A percentile compares a stretch with the other conserved stretches of the same genome.
Evolutionary conservation across 1,139 yeast species (phyloP).

Genomic region (Tardiomyces digboiensis): DNA sequence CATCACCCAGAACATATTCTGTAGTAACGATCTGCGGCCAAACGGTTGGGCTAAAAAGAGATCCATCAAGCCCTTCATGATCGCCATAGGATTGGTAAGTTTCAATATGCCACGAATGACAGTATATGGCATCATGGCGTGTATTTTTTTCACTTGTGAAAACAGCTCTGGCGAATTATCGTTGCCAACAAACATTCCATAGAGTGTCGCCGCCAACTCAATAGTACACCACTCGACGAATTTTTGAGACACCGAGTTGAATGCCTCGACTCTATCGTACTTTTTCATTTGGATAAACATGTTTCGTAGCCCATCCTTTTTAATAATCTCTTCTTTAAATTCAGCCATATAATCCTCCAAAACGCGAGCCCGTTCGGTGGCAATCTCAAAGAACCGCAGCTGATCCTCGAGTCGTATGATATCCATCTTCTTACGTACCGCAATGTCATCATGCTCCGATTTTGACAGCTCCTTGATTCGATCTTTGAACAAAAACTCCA

Average conservation of each 20-base stretch:
- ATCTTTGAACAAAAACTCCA: slow-evolving; percentile 40
- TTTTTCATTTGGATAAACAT: slow-evolving; percentile 57
- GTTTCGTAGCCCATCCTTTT: slow-evolving; percentile 40
- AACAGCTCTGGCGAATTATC: slow-evolving; percentile 72
- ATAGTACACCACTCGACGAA: slow-evolving; percentile 76
- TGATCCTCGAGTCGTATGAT: slow-evolving; percentile 53
- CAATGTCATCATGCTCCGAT: slow-evolving; percentile 45
- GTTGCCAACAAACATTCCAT: slow-evolving; percentile 67
- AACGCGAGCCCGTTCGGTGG: slow-evolving; percentile 37
- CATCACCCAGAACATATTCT: slow-evolving; percentile 61
- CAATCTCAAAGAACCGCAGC: slow-evolving; percentile 60
- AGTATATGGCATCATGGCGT: slow-evolving; percentile 66
- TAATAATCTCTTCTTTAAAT: slow-evolving; percentile 41
- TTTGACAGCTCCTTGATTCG: slow-evolving; percentile 27
- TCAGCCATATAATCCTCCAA: slow-evolving; percentile 43
- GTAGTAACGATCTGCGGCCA: slow-evolving; percentile 60
- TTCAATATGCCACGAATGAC: slow-evolving; percentile 65
- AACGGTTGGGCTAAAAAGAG: slow-evolving; percentile 71
- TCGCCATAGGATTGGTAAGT: slow-evolving; percentile 78
- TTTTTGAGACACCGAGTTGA: slow-evolving; percentile 57
- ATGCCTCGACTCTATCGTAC: slow-evolving; percentile 43
- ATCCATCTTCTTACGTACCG: slow-evolving; percentile 52
- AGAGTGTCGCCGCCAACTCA: slow-evolving; percentile 75
- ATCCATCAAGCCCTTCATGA: slow-evolving; percentile 70
- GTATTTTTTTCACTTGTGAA: slow-evolving; percentile 58